Percentiles rank a stretch among this genome's conserved stretches.
These are phyloP conservation scores for Sphagnum magellanicum DNA, from an alignment of 228 moss, liverwort and hornwort genomes.

Conservation along the genomic window DNA sequence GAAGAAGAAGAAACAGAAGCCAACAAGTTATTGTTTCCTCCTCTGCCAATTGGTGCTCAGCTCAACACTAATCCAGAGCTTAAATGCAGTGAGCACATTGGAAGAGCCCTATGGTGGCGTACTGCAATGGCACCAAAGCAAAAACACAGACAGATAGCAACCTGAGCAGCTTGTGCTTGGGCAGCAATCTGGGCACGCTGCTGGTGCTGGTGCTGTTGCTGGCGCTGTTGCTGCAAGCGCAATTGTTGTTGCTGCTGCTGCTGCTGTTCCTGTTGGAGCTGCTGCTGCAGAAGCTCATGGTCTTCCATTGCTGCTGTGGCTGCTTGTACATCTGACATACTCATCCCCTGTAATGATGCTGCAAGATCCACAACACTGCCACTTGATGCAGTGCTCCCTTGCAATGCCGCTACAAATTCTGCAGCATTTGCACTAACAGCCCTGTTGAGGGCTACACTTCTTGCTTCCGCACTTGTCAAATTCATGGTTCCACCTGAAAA, in stretches of 20 bases:
- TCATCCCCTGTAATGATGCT: slow-evolving; percentile 59
- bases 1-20: too few species aligned
- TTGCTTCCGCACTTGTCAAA: slow-evolving; percentile 30
- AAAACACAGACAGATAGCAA: not conserved
- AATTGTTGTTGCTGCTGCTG: slow-evolving; percentile 45
- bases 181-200: slow-evolving; percentile 40
- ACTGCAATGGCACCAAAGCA: too few species aligned
- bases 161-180: slow-evolving; percentile 38
- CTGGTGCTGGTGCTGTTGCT: slow-evolving; percentile 35
- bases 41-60: too few species aligned
- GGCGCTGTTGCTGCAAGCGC: slow-evolving; percentile 28
- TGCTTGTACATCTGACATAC: slow-evolving; percentile 54
- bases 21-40: too few species aligned
- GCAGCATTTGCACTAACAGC: slow-evolving; percentile 78
- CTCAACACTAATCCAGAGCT: too few species aligned
- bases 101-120: too few species aligned
- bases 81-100: too few species aligned
- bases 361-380: slow-evolving; percentile 84
- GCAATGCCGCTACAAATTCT: slow-evolving; percentile 51
- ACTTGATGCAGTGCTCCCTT: slow-evolving; percentile 34
- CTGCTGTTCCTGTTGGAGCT: slow-evolving; percentile 37
- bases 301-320: slow-evolving; percentile 26
- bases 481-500: slow-evolving; percentile 59
- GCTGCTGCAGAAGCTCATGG: slow-evolving; percentile 36
- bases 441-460: slow-evolving; percentile 50